These are phyloP conservation scores for Artomyces pyxidatus DNA, from an alignment of 768 basidiomycete genomes.

Conservation along the genomic window DNA sequence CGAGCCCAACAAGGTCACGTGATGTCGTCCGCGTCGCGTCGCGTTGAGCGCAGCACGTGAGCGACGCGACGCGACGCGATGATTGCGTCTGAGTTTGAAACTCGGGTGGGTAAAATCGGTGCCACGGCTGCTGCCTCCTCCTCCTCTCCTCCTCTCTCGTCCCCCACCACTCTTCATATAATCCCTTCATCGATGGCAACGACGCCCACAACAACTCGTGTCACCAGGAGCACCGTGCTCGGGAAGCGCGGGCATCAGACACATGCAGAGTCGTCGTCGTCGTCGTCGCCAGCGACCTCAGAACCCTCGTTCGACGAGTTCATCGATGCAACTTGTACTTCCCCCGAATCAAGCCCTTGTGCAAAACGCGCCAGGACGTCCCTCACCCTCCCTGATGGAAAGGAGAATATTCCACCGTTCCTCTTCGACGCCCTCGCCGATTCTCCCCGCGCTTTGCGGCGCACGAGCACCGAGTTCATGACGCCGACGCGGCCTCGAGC, in stretches of 20 bases:
- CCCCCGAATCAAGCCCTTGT: constrained; percentile 57
- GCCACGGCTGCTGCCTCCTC: constrained; percentile 1
- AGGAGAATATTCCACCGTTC: constrained; percentile 73
- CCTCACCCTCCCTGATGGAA: constrained; percentile 39
- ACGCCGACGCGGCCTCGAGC: constrained; percentile 36
- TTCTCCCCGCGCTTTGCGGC: constrained; percentile 30
- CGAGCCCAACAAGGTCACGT: constrained; percentile 5
- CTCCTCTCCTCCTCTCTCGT: constrained; percentile 5
- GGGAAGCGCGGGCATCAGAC: constrained; percentile 27
- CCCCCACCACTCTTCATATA: constrained; percentile 9
- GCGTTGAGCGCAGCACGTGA: constrained; percentile 1
- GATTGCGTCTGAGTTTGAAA: constrained; percentile 22
- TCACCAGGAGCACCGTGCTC: constrained; percentile 22
- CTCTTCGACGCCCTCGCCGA: constrained; percentile 29
- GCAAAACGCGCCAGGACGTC: constrained; percentile 56
- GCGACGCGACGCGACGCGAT: constrained; percentile 12
- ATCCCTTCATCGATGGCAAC: not conserved
- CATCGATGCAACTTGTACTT: constrained; percentile 35
- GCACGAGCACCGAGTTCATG: constrained; percentile 27
- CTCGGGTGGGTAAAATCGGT: constrained; percentile 15
- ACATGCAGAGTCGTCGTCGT: constrained; percentile 26
- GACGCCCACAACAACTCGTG: constrained; percentile 16
- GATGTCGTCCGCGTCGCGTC: constrained; percentile 20
- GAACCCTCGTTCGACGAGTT: constrained; percentile 8
- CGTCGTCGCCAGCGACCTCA: constrained; percentile 15